Conservation (phyloP, 257 asterid genomes). For the Solanum raphanifolium region DNA sequence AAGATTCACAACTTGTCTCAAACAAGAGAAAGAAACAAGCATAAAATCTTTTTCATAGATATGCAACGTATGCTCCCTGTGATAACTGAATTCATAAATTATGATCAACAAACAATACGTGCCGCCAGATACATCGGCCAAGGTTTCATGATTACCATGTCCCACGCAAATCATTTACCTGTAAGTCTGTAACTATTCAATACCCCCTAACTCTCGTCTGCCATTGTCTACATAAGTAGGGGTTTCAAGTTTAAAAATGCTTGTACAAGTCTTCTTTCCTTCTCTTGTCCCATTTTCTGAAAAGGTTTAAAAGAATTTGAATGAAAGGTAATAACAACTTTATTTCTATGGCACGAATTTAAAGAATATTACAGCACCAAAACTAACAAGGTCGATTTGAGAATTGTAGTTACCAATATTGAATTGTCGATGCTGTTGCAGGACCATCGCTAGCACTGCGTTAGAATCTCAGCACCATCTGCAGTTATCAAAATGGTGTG, state of each 20-base stretch:
- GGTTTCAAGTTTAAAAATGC: background rate
- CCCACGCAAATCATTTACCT: background rate
- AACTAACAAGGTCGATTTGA: background rate
- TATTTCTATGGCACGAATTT: background rate
- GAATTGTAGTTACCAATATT: background rate
- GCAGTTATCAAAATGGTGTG: slow-evolving; percentile 79
- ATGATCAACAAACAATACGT: background rate
- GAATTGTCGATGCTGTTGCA: background rate
- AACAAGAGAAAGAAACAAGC: background rate
- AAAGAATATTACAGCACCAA: background rate
- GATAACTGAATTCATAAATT: background rate
- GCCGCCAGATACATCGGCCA: background rate
- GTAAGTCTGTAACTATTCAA: background rate
- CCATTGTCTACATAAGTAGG: background rate
- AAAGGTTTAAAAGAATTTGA: background rate
- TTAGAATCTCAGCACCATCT: slow-evolving; percentile 79
- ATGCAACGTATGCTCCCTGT: background rate
- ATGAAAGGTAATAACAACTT: too few relatives aligned
- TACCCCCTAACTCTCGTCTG: background rate
- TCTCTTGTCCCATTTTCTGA: background rate
- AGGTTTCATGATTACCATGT: background rate
- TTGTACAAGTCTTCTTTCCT: background rate
- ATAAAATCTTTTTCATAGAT: background rate
- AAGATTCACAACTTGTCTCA: background rate
- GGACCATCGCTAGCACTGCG: slow-evolving; percentile 34